phyloP scores from a whole-genome alignment of 1,284 basidiomycete genomes.

The Ganoderma leucocontextum region DNA sequence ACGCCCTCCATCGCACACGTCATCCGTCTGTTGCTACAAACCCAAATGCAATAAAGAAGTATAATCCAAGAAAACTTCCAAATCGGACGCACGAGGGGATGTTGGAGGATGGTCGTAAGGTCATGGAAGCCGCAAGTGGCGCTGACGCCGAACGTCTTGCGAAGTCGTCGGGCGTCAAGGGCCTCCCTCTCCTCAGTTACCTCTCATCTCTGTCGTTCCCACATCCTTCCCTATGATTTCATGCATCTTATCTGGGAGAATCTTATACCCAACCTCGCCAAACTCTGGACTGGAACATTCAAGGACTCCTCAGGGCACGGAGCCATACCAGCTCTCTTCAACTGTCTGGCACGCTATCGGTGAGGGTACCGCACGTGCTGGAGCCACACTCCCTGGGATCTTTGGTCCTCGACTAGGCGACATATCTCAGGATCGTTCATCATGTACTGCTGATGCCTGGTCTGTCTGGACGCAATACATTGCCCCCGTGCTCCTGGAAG shows the following conservation, averaged over 20 bases:
- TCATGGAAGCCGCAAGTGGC: slow-evolving; percentile 39
- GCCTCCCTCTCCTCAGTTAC: slow-evolving; percentile 43
- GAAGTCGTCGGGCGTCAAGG: slow-evolving; percentile 52
- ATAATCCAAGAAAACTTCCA: slow-evolving; percentile 48
- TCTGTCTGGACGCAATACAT: slow-evolving; percentile 51
- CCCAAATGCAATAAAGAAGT: slow-evolving; percentile 27
- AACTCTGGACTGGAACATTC: too few species aligned
- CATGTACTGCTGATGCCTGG: slow-evolving; percentile 44
- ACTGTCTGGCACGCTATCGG: too few species aligned
- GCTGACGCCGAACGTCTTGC: slow-evolving; percentile 39
- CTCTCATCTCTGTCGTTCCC: slow-evolving; percentile 50
- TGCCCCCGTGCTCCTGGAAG: slow-evolving; percentile 48
- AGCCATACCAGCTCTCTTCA: too few species aligned
- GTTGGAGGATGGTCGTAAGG: slow-evolving; percentile 43
- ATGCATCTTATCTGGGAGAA: too few species aligned
- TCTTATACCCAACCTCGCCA: too few species aligned
- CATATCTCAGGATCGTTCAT: too few species aligned
- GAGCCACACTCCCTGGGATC: too few species aligned
- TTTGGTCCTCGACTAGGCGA: too few species aligned
- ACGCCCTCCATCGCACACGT: slow-evolving; percentile 41
- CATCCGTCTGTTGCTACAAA: slow-evolving; percentile 16
- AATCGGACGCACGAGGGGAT: slow-evolving; percentile 46
- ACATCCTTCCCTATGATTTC: slow-evolving; percentile 54
- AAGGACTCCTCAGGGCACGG: too few species aligned
- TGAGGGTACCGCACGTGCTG: too few species aligned